Evolutionary conservation across 768 basidiomycete species (phyloP), one percentile per base, ranked within the genome.

Genomic region (Phlegmacium glaucopus): DNA sequence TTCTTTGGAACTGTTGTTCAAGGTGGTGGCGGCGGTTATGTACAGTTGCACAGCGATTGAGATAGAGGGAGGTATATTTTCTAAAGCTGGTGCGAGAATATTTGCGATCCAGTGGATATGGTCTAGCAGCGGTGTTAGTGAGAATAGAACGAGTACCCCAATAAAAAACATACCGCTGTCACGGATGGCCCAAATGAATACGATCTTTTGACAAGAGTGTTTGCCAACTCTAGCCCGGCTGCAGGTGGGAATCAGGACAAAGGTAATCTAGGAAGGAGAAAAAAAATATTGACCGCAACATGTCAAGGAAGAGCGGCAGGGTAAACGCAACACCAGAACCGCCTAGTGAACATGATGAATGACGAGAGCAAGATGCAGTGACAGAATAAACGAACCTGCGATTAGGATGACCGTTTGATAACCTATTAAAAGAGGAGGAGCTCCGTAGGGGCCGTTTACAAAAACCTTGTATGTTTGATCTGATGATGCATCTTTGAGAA

Each of bases 361-460:
- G 9, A 22, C 22, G 6, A 13, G 10, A 28, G 26, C 13, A 29
- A 41, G 10, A n/a, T 4, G 12, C 16, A 13, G 9, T 3, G 16
- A 12, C 18, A 10, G 18, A 32, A 25, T 7, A n/a, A 16, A 51
- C 70, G 42, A 34, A 68, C 75, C 74, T 43, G 70, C 71, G 36
- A 78, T 61, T 29, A 77, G 53, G 7, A 77, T 49, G 6, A 72
- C 67, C 4, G 63, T 65, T 17, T 72, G 64, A 45, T 65, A 73
- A 9, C 68, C 67, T 6, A 61, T 39, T 8, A 76, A 43, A 28
- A 62, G 25, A 5, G 70, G 67, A 2, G 71, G 66, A 1, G 63
- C 56, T 16, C 75, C 71, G 56, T 76, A 77, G 8, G 76, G 74
- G 0, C 76, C 76, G 45, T 86, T 85, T 1, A 87, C 52, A 32